Evolutionary conservation across 768 basidiomycete species (phyloP).

Genomic region (Gautieria morchelliformis): DNA sequence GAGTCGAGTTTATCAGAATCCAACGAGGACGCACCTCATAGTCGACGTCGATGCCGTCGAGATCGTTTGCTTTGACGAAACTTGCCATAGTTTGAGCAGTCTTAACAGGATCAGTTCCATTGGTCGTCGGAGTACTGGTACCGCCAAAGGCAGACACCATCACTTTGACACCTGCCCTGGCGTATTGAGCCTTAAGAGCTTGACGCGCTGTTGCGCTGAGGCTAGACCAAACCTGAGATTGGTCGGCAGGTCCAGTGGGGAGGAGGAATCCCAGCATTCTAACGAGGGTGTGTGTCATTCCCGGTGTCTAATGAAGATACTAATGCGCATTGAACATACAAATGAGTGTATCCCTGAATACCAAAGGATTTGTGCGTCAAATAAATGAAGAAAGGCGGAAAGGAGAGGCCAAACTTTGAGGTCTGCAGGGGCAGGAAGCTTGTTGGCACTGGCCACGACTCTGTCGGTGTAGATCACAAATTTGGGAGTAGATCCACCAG

Average conservation of each 20-base stretch:
- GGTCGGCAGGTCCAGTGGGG: slow-evolving; percentile 7
- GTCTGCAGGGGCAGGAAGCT: no score
- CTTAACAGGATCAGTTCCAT: slow-evolving; percentile 21
- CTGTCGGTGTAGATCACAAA: no score
- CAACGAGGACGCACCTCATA: slow-evolving; percentile 12
- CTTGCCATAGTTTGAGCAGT: slow-evolving; percentile 25
- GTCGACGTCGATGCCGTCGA: slow-evolving; percentile 4
- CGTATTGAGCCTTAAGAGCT: slow-evolving; percentile 15
- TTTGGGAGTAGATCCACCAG: no score
- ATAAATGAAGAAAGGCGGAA: no score
- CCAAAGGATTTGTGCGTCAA: no score
- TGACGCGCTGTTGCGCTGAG: slow-evolving; percentile 7
- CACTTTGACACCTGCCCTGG: slow-evolving; percentile 15
- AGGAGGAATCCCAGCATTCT: slow-evolving; percentile 11
- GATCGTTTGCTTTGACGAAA: slow-evolving; percentile 23
- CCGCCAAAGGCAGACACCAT: slow-evolving; percentile 16
- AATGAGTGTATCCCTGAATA: no score
- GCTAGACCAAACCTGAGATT: slow-evolving; percentile 9
- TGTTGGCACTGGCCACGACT: no score
- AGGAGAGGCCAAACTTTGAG: no score
- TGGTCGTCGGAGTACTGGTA: slow-evolving; percentile 20
- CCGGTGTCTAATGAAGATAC: no score
- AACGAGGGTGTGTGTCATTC: no score
- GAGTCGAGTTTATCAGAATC: slow-evolving; percentile 17
- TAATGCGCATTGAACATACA: no score